Evolutionary conservation across 1,284 basidiomycete genomes (phyloP).

Genomic region (Austroboletus niveus): DNA sequence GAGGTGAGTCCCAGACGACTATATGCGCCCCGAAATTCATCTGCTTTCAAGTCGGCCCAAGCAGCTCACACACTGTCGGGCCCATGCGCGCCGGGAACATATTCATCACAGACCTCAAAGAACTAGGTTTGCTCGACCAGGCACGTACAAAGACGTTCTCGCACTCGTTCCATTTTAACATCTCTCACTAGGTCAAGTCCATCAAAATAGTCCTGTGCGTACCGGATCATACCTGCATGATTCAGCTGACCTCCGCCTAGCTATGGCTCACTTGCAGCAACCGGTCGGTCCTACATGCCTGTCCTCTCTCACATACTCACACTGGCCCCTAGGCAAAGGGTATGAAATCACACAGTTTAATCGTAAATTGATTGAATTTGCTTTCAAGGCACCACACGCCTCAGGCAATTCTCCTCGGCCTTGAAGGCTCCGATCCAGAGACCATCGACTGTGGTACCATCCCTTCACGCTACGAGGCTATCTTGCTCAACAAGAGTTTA

Average conservation of each 20-base stretch:
- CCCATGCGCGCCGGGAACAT: constrained; percentile 93
- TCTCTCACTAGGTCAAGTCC: constrained; percentile 54
- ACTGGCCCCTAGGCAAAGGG: constrained; percentile 69
- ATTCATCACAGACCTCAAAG: constrained; percentile 76
- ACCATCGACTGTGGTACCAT: constrained; percentile 84
- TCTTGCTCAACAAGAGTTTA: constrained; percentile 65
- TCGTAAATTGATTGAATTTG: constrained; percentile 1
- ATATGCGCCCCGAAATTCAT: neutral
- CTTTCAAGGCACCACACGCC: constrained; percentile 84
- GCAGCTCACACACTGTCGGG: constrained; percentile 75
- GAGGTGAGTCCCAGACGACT: constrained; percentile 51
- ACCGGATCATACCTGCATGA: neutral
- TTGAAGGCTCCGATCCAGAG: constrained; percentile 86
- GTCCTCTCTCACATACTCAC: constrained; percentile 12
- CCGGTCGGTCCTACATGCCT: constrained; percentile 44
- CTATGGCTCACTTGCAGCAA: constrained; percentile 77
- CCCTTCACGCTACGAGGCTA: constrained; percentile 68
- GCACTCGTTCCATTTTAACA: constrained; percentile 2
- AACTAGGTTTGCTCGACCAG: constrained; percentile 70
- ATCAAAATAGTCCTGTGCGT: constrained; percentile 85
- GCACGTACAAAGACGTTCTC: constrained; percentile 34
- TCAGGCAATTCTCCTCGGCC: constrained; percentile 86
- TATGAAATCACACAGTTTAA: constrained; percentile 31
- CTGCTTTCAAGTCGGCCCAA: constrained; percentile 46
- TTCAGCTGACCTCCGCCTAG: constrained; percentile 34